Base-by-base conservation (phyloP, 305 asterid species). In the Rubia peregrina region DNA sequence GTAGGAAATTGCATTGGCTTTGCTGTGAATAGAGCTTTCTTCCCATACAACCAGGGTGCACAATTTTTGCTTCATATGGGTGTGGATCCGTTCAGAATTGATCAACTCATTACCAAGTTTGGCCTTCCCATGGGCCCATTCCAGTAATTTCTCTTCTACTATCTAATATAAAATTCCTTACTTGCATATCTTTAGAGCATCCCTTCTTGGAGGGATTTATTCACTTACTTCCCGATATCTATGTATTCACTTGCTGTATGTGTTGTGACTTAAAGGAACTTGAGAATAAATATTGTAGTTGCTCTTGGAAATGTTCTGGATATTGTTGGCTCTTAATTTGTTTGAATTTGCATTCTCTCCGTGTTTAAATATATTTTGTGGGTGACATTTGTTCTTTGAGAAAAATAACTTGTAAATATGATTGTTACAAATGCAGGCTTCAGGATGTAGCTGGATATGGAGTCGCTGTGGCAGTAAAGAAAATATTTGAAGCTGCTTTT, bases 81-180 rank as follows among this genome's bases (percentile, higher is more conserved):
- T 19, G 95, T 92, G 57, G 99, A 94, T 84, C 81, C 81, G 73
- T 89, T 84, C 85, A 90, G 96, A 81, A 89, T 94, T 72, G 99
- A 94, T 80, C 87, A 73, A 78, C 87, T 87, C 60, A 91, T 91
- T 81, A 71, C 78, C 70, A 73, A 85, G 74, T 94, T 94, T 70
- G 99, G 99, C 75, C 87, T 94, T 72, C 98, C 99, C 10, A 73
- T 94, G 72, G 99, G 99, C n/a, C 99, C 99, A 71, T 89, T 94
- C 85, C 96, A 86, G 99, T 94, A 89, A 86, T 74, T 74, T 75
- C 49, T 74, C 76, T 80, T 74, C 65, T 79, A 64, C 68, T 40
- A 26, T 38, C 30, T 56, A 2, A 14, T 38, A 11, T 19, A 69
- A n/a, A 59, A 12, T 69, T 43, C 51, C 19, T 7, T 38, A 16